These are phyloP conservation scores for Gnomoniopsis smithogilvyi DNA, from an alignment of 2,329 filamentous ascomycete species.

Conservation along the genomic window DNA sequence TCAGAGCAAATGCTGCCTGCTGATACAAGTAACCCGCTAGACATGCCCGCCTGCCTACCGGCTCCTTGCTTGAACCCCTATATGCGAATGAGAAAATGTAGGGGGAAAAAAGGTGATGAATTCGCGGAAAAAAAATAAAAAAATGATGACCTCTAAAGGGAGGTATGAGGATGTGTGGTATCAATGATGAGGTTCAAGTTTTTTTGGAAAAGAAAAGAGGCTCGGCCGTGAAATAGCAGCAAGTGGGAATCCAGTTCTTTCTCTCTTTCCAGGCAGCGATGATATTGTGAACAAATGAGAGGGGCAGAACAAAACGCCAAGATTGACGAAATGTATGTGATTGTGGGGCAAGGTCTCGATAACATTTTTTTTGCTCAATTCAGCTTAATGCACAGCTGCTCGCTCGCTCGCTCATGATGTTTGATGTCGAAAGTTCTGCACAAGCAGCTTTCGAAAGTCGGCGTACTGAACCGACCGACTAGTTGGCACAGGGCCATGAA, in stretches of 20 bases:
- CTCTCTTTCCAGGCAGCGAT: constrained; percentile 11
- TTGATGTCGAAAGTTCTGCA: not conserved
- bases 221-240: constrained; percentile 1
- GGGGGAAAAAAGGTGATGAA: not conserved
- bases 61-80: not conserved
- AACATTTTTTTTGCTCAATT: not conserved
- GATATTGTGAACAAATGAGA: constrained; percentile 15
- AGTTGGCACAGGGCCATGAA: not conserved
- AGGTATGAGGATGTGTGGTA: constrained; percentile 13
- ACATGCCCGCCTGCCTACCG: not conserved
- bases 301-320: not conserved
- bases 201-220: not conserved
- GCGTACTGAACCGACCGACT: not conserved
- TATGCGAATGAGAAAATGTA: not conserved
- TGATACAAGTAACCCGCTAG: not conserved
- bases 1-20: constrained; percentile 3
- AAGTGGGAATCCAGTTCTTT: constrained; percentile 13
- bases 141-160: not conserved
- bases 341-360: not conserved
- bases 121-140: not conserved
- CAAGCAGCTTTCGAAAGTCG: not conserved
- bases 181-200: too few species aligned
- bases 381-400: not conserved
- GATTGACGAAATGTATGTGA: constrained; percentile 1
- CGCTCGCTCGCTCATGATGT: not conserved